phyloP scores from a whole-genome alignment of 192 early-diverging fungal species.

The Phycomyces nitens region DNA sequence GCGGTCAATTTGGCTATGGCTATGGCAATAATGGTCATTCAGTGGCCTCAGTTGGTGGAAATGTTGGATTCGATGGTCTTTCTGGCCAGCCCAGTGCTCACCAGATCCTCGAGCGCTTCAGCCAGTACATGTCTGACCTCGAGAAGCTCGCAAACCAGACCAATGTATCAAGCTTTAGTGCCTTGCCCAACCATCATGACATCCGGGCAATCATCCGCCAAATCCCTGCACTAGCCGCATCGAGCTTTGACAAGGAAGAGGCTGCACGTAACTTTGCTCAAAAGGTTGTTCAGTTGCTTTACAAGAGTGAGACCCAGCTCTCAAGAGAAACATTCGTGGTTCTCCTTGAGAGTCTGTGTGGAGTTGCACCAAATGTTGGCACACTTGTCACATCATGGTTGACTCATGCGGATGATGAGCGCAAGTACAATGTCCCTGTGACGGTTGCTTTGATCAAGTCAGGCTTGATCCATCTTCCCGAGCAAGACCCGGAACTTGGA shows the following conservation, averaged over 20 bases:
- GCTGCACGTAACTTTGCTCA: conserved; percentile 84
- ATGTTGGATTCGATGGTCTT: background rate
- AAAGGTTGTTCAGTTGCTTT: conserved; percentile 83
- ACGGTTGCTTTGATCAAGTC: conserved; percentile 80
- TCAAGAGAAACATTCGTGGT: conserved; percentile 80
- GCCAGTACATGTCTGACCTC: conserved; percentile 68
- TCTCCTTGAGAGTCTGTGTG: conserved; percentile 81
- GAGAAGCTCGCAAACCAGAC: conserved; percentile 66
- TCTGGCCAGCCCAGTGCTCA: conserved; percentile 34
- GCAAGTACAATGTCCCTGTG: conserved; percentile 86
- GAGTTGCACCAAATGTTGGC: conserved; percentile 71
- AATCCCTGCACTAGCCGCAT: conserved; percentile 67
- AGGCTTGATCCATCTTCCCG: conserved; percentile 67
- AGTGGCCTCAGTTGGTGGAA: background rate
- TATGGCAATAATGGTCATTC: background rate
- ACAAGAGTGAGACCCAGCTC: conserved; percentile 70
- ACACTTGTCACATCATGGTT: conserved; percentile 91
- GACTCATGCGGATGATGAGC: conserved; percentile 91
- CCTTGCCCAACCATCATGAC: conserved; percentile 77
- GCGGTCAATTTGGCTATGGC: background rate
- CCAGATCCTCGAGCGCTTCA: conserved; percentile 59
- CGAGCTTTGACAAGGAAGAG: conserved; percentile 73
- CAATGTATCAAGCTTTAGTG: conserved; percentile 50
- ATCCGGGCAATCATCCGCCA: conserved; percentile 70
- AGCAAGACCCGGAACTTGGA: conserved; percentile 89